Evolutionary conservation across 2,329 filamentous ascomycete genomes (phyloP), one percentile per base, ranked within the genome.

Genomic region (Aureobasidium leucospermi): DNA sequence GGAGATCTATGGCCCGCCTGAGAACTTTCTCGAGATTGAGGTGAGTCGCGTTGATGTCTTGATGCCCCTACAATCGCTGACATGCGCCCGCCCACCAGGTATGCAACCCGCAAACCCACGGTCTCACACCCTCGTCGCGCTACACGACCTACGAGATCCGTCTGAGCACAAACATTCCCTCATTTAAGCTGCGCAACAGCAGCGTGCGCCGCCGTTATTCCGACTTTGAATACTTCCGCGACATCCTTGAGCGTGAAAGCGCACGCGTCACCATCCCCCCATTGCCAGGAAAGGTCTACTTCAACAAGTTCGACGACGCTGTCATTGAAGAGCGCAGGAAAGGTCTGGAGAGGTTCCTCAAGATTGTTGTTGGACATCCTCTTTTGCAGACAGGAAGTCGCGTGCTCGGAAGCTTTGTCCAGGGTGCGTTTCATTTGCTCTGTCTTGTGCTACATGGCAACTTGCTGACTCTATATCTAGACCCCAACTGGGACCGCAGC

Each of bases 61-160:
- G 52, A 46, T 23, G 41, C 59, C 32, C 34, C 43, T 32, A 31
- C 34, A 11, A 16, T 8, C 29, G 32, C 29, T 36, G 38, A 38
- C 41, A 56, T 43, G 10, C 29, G n/a, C 29, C 15, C 15, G 9
- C 6, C 34, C 13, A 7, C 38, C 74, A 96, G 91, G 90, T 97
- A 68, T 88, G 88, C 72, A 94, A 94, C 74, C 94, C 94, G 36
- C 87, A 91, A 76, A 96, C 92, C 31, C 90, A 96, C 75, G 94
- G 95, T 73, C 91, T 94, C 70, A 93, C 92, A 65, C 70, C 71
- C 38, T 67, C 64, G 19, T 70, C 69, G 10, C 89, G 94, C 67
- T 97, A 97, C 80, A 99, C 94, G 58, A 94, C 95, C 76, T 99
- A 97, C 81, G 92, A 97, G 76, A 96, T 99, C 71, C 83, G 96